Conservation (phyloP, 331 rosid species). For the Rosa hybrid region DNA sequence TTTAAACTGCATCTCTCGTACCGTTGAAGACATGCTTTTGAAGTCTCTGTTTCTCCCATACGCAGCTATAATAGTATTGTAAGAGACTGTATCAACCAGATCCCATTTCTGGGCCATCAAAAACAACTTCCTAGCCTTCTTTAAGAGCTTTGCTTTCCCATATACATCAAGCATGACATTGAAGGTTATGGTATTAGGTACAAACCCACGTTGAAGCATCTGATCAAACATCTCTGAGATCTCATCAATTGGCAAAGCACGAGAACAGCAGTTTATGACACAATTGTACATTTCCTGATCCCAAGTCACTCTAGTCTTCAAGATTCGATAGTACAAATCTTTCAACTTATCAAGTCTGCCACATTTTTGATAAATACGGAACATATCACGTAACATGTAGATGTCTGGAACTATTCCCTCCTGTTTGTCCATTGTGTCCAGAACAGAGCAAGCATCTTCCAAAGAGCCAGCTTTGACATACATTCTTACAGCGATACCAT, state of each 20-base stretch:
- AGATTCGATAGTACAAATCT: slow-evolving; percentile 57
- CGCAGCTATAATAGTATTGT: slow-evolving; percentile 82
- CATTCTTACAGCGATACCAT: slow-evolving; percentile 74
- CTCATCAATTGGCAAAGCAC: slow-evolving; percentile 81
- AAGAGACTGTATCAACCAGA: slow-evolving; percentile 71
- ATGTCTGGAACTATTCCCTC: slow-evolving; percentile 67
- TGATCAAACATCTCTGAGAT: slow-evolving; percentile 76
- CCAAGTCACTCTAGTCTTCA: slow-evolving; percentile 60
- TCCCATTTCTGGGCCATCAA: slow-evolving; percentile 76
- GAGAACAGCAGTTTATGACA: slow-evolving; percentile 79
- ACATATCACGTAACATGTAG: slow-evolving; percentile 67
- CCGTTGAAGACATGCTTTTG: slow-evolving; percentile 60
- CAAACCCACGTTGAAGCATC: slow-evolving; percentile 72
- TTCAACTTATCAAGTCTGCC: slow-evolving; percentile 57
- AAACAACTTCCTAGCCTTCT: slow-evolving; percentile 66
- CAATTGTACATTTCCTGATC: slow-evolving; percentile 83
- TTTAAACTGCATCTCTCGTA: slow-evolving; percentile 66
- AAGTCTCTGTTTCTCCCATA: slow-evolving; percentile 71
- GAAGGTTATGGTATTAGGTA: slow-evolving; percentile 64
- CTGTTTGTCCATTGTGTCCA: slow-evolving; percentile 61
- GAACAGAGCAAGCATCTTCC: slow-evolving; percentile 77
- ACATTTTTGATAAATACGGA: slow-evolving; percentile 76
- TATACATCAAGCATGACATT: slow-evolving; percentile 77
- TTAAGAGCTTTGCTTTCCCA: slow-evolving; percentile 86
- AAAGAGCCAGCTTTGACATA: slow-evolving; percentile 77